Percentiles rank a stretch among this genome's conserved stretches.
These are phyloP conservation scores for Cladophialophora immunda DNA, from an alignment of 2,329 filamentous ascomycete species.

Conservation along the genomic window DNA sequence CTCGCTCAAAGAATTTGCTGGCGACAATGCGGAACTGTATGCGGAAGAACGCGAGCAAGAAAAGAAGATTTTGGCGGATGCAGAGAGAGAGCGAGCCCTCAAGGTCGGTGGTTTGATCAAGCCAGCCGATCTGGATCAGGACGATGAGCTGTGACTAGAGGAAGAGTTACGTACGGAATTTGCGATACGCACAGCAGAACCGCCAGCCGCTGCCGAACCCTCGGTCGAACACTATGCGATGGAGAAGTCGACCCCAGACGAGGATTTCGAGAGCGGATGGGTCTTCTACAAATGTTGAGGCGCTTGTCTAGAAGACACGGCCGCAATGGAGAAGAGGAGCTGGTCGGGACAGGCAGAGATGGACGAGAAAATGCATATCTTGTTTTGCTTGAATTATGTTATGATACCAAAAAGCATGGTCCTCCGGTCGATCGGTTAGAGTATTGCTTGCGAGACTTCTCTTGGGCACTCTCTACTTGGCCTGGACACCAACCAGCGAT, in stretches of 20 bases:
- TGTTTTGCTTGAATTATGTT: constrained; percentile 30
- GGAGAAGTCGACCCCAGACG: constrained; percentile 27
- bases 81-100: constrained; percentile 88
- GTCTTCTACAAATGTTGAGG: constrained; percentile 38
- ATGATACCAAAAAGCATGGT: constrained; percentile 39
- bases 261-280: constrained; percentile 35
- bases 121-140: constrained; percentile 91
- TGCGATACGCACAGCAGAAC: constrained; percentile 27
- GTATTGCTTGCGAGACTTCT: constrained; percentile 15
- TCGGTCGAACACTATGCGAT: constrained; percentile 41
- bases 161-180: constrained; percentile 66
- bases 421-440: constrained; percentile 21
- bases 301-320: background rate
- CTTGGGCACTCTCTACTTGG: constrained; percentile 19
- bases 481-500: background rate
- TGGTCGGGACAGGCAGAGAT: constrained; percentile 14
- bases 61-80: constrained; percentile 81
- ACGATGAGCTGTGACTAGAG: constrained; percentile 83
- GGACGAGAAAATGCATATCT: constrained; percentile 23
- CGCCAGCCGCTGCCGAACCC: constrained; percentile 19
- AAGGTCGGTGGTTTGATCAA: constrained; percentile 97
- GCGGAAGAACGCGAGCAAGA: constrained; percentile 94
- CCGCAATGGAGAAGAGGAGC: background rate
- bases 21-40: constrained; percentile 93
- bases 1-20: constrained; percentile 94